These are phyloP conservation scores for Elongisporangium anandrum DNA, from an alignment of 352 stramenopile species.

Conservation along the genomic window DNA sequence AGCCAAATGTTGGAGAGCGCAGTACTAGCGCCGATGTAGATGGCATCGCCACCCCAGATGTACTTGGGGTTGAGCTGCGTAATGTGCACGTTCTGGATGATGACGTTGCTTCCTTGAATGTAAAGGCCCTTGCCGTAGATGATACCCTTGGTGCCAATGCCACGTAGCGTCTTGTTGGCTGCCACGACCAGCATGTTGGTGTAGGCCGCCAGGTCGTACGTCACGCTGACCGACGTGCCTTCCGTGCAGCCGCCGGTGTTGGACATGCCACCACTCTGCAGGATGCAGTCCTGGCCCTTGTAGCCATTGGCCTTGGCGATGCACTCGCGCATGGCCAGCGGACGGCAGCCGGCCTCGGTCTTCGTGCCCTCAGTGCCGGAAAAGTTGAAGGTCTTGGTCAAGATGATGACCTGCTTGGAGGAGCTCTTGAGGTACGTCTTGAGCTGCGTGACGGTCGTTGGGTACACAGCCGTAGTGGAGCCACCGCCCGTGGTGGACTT, in stretches of 20 bases:
- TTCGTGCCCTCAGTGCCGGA: conserved; percentile 25
- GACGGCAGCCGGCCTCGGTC: conserved; percentile 24
- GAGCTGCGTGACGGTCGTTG: conserved; percentile 23
- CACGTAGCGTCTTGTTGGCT: conserved; percentile 16
- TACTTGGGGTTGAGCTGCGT: too few relatives aligned
- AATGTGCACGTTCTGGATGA: conserved; percentile 7
- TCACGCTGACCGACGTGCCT: conserved; percentile 15
- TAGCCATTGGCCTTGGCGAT: conserved; percentile 38
- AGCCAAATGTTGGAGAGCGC: conserved; percentile 26
- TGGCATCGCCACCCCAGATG: too few relatives aligned
- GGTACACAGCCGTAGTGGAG: conserved; percentile 26
- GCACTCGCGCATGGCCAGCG: conserved; percentile 25
- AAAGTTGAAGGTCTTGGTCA: conserved; percentile 38
- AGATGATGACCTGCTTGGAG: conserved; percentile 22
- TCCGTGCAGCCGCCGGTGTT: conserved; percentile 16
- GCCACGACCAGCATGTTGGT: conserved; percentile 12
- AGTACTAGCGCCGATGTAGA: conserved; percentile 2
- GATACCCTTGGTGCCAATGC: too few relatives aligned
- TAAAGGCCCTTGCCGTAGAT: too few relatives aligned
- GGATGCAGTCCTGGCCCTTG: too few relatives aligned
- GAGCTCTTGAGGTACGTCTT: conserved; percentile 19
- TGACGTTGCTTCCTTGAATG: neutral
- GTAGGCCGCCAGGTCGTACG: conserved; percentile 18
- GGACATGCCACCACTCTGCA: too few relatives aligned
- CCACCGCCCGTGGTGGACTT: too few relatives aligned